Evolutionary conservation across 2,329 filamentous ascomycete species (phyloP), one percentile per base, ranked within the genome.

Genomic region (Didymosphaeria variabile): DNA sequence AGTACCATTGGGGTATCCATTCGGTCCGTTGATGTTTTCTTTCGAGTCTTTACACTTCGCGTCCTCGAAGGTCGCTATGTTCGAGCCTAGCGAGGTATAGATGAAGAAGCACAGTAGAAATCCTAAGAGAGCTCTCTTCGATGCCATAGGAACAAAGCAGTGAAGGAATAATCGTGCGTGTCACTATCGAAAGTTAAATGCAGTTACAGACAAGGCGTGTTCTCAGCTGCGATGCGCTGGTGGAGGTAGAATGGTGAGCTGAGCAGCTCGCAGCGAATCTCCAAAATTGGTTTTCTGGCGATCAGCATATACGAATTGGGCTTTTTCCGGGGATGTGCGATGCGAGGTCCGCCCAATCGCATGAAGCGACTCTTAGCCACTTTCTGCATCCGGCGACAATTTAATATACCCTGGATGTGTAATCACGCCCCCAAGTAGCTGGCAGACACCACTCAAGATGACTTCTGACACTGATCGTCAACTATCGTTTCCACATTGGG

Each of bases 1-100:
- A 0, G 62, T 65, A 2, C 66, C 66, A 46, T 67, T 63, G 0
- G 66, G 66, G 36, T 68, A 67, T 15, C 66, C 66, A 31, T 68
- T 68, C 1, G 64, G 62, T 2, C 62, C 62, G n/a, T 63, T 59
- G 2, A 68, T 26, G 12, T 58, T 60, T 29, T 58, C 45, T 15
- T 62, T 12, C 4, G 64, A 67, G 10, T 62, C 29, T 47, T 62
- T 54, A 26, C 66, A 67, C 17, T 57, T 59, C 5, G 32, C 31
- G 13, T 68, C 66, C 0, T 56, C 21, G 55, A 68, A 67, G 19
- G 64, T 59, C 1, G 64, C 60, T 13, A 67, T 59, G 29, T 62
- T 44, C 34, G 51, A 44, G 26, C 12, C 36, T 15, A 44, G 26
- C 9, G 34, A 29, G 13, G 2, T 21, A 40, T 19, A 7, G 3